These are phyloP conservation scores for Verbascum thapsus DNA, from an alignment of 257 asterid species.

Conservation along the genomic window DNA sequence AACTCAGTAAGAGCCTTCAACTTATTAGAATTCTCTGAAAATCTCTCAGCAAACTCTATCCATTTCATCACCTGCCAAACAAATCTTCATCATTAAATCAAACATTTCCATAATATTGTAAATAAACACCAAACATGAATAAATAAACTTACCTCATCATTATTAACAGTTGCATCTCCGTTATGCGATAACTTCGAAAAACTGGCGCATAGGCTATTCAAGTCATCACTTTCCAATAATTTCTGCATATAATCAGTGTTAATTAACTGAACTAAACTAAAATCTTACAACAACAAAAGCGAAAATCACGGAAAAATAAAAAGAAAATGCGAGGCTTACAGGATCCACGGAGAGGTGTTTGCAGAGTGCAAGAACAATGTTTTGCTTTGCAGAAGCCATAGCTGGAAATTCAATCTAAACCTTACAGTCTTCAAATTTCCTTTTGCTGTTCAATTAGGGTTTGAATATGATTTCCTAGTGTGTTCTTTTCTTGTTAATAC, in stretches of 20 bases:
- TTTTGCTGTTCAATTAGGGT: too few relatives aligned
- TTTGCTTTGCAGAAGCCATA: slow-evolving; percentile 61
- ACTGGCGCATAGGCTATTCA: slow-evolving; percentile 47
- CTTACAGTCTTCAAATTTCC: too few relatives aligned
- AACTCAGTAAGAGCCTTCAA: slow-evolving; percentile 50
- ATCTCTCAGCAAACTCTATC: slow-evolving; percentile 54
- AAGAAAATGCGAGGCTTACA: slow-evolving; percentile 48
- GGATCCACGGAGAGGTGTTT: slow-evolving; percentile 52
- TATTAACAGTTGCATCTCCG: slow-evolving; percentile 38
- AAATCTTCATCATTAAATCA: slow-evolving; percentile 8
- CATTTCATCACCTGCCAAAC: slow-evolving; percentile 63
- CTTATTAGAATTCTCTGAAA: slow-evolving; percentile 41
- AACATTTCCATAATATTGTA: neutral
- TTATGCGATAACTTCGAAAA: slow-evolving; percentile 46
- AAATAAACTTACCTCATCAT: slow-evolving; percentile 51
- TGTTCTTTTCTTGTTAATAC: too few relatives aligned
- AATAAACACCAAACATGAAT: neutral
- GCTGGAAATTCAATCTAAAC: slow-evolving; percentile 3
- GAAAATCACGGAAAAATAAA: neutral
- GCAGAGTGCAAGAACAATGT: slow-evolving; percentile 54
- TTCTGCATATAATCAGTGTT: slow-evolving; percentile 45
- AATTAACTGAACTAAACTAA: neutral
- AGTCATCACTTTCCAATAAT: slow-evolving; percentile 39
- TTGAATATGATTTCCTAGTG: too few relatives aligned
- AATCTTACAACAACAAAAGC: neutral